Base-by-base conservation (phyloP, 1,284 basidiomycete genomes). In the Gymnopus androsaceus region DNA sequence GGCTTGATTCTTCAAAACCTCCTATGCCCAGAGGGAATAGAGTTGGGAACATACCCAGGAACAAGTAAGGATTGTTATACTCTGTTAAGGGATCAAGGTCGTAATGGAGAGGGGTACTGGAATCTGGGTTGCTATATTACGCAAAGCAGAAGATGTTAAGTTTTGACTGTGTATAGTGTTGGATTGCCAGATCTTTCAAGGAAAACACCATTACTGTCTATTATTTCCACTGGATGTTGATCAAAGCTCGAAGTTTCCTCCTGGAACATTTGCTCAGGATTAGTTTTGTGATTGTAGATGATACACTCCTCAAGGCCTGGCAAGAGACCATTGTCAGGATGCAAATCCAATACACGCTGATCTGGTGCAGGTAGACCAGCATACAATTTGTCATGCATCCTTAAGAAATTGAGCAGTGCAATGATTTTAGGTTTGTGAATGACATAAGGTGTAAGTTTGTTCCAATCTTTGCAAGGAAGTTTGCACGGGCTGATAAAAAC, bases 1-100 rank as follows among this genome's bases (percentile, higher is more conserved):
- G 48, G 3, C 15, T 3, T 2, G 21, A 25, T 37, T 71, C 64
- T 4, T 70, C 67, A 57, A 69, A 68, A 1, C 69, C 71, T 17
- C 71, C 71, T 28, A 63, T 47, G 2, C 71, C 69, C 58, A 67
- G 68, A 3, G 70, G 70, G 60, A 67, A 71, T 7, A 71, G 51
- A 3, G 66, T 69, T 4, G 68, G 67, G 61, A 63, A 70, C 59
- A 70, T 66, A 4, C 60, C 61, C n/a, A 65, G 67, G 42, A 69
- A 62, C 2, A 71, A 51, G 11, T 42, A 17, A 3, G 66, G 65
- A 56, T 71, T 67, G 14, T 64, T 48, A 55, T 63, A 71, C 55
- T 68, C 68, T 45, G 55, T 57, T 4, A 64, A 54, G 14, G 44
- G 38, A 51, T 31, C 14, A 8, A 28, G 9, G 14, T n/a, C n/a